phyloP scores from a whole-genome alignment of 1,284 basidiomycete species.

The Cutaneotrichosporon mucoides region DNA sequence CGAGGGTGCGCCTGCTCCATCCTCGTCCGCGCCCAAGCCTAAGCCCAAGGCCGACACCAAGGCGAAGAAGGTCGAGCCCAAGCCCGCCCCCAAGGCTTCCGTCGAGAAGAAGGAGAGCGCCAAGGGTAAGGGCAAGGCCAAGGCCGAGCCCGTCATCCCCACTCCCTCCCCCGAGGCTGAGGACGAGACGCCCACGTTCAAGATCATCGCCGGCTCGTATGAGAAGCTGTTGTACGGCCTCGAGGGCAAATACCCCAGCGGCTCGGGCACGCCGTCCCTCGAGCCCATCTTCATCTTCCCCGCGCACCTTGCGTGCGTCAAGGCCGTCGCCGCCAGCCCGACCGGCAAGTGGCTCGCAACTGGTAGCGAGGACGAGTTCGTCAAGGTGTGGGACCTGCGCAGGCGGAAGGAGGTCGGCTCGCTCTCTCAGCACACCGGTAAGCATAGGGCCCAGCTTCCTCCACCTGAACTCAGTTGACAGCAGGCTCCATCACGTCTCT shows the following conservation, averaged over 20 bases:
- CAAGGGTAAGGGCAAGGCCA: constrained; percentile 24
- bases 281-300: constrained; percentile 93
- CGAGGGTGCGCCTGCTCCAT: constrained; percentile 19
- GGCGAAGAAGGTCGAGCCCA: constrained; percentile 7
- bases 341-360: constrained; percentile 95
- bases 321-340: constrained; percentile 79
- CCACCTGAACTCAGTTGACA: not conserved
- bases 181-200: constrained; percentile 57
- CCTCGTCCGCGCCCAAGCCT: constrained; percentile 6
- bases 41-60: not conserved
- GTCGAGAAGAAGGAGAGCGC: constrained; percentile 10
- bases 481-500: constrained; percentile 86
- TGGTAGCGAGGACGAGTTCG: constrained; percentile 87
- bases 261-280: constrained; percentile 47
- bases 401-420: constrained; percentile 88
- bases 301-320: constrained; percentile 89
- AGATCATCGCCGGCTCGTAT: constrained; percentile 85
- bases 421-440: constrained; percentile 87
- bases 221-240: constrained; percentile 94
- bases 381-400: constrained; percentile 96
- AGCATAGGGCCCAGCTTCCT: constrained; percentile 24
- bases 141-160: constrained; percentile 8
- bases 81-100: constrained; percentile 25
- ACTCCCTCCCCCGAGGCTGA: not conserved
- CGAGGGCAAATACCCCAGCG: constrained; percentile 56